Conservation (phyloP, 163 green algal species). For the Picocystis sp. region DNA sequence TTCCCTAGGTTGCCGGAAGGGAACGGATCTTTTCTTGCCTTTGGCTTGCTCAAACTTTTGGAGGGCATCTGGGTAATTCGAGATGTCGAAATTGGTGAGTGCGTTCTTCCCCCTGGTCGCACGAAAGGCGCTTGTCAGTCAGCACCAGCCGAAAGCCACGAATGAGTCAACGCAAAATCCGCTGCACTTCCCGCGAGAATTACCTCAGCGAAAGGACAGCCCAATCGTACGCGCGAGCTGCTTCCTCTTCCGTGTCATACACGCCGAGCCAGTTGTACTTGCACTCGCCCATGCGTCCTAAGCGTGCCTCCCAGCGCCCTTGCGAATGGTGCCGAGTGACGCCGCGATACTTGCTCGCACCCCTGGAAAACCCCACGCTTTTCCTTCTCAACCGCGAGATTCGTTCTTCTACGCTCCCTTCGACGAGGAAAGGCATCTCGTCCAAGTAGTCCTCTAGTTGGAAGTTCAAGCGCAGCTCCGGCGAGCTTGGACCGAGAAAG, state of each 20-base stretch:
- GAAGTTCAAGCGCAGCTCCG: slow-evolving; percentile 2
- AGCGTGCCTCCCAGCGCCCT: slow-evolving; percentile 23
- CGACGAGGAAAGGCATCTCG: neutral
- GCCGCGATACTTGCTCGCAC: slow-evolving; percentile 17
- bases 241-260: slow-evolving; percentile 20
- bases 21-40: too few relatives aligned
- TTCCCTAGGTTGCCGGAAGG: too few relatives aligned
- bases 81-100: too few relatives aligned
- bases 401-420: slow-evolving; percentile 2
- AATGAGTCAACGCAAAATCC: too few relatives aligned
- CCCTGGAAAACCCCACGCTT: slow-evolving; percentile 19
- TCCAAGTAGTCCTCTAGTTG: slow-evolving; percentile 1
- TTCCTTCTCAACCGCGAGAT: slow-evolving; percentile 14
- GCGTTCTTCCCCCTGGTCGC: too few relatives aligned
- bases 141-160: too few relatives aligned
- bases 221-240: slow-evolving; percentile 5
- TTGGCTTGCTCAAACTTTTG: too few relatives aligned
- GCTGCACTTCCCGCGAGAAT: too few relatives aligned
- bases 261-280: slow-evolving; percentile 28
- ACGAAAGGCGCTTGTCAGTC: too few relatives aligned
- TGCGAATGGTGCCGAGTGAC: slow-evolving; percentile 20
- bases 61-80: too few relatives aligned
- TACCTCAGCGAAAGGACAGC: too few relatives aligned
- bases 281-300: slow-evolving; percentile 20
- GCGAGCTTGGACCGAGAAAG: slow-evolving; percentile 30